Base-by-base conservation (phyloP, 768 basidiomycete genomes). In the Suillus placidus region DNA sequence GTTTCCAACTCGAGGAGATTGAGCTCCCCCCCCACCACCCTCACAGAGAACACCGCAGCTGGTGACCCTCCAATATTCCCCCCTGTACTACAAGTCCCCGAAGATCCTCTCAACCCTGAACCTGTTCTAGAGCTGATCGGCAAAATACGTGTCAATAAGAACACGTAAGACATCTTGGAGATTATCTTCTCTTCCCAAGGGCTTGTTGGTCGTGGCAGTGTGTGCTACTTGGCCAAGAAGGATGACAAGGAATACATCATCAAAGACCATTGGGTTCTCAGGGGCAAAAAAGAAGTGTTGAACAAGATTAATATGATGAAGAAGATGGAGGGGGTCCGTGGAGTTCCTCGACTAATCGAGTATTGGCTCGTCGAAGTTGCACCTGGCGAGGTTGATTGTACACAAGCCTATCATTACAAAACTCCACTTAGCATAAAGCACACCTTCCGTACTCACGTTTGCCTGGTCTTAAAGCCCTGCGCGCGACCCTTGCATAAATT, bases 221-320 rank as follows among this genome's bases (percentile, higher is more conserved):
- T 23, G 13, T 37, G 35, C 57, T 38, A 60, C 6, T 5, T 30
- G n/a, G 9, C 9, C 1, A 60, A 9, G 30, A 38, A 23, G 42
- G 42, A 23, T 12, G 35, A 38, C 4, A 35, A 30, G 26, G 64
- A 49, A 4, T 60, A 66, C 0, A 43, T 34, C 0, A 30, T 68
- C 2, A 68, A 68, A 20, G 62, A 68, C 30, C 30, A 38, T 1
- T 68, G 65, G 68, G 62, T 66, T 8, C 30, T 52, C 14, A 1
- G 30, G 10, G 45, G 62, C 14, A 52, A 52, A 4, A 20, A 38
- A 1, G 16, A 60, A 16, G 64, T 66, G 38, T 57, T 55, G 10
- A 64, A 60, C 0, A 57, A 69, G n/a, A 49, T 52, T 5, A 38
- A 2, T 18, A 69, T 69, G 12, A n/a, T 69, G 5, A 16, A 37